A percentile compares a stretch with the other conserved stretches of the same genome.
Evolutionary conservation across 2,329 filamentous ascomycete species (phyloP).

Genomic region (Zopfia rhizophila): DNA sequence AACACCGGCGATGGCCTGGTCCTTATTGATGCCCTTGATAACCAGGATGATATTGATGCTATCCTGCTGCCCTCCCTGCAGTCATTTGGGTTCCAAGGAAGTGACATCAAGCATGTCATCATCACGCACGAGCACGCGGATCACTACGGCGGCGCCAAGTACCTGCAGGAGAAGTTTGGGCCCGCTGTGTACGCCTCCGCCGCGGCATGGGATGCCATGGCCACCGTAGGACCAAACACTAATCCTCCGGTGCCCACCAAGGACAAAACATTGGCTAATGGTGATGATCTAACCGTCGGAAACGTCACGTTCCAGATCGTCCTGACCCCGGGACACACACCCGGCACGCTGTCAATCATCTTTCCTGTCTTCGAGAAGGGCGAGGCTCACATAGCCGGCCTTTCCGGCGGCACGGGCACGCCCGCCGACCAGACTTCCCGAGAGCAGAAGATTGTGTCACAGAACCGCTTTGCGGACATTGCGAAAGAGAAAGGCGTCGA

Average conservation of each 20-base stretch:
- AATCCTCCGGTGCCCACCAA: conserved; percentile 4
- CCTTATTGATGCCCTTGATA: conserved; percentile 25
- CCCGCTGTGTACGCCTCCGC: conserved; percentile 16
- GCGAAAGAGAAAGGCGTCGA: conserved; percentile 15
- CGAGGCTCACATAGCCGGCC: conserved; percentile 16
- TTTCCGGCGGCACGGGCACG: conserved; percentile 19
- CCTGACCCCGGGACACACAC: conserved; percentile 23
- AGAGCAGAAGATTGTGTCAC: conserved; percentile 14
- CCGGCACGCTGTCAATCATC: conserved; percentile 16
- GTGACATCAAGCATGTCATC: conserved; percentile 19
- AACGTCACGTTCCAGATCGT: conserved; percentile 16
- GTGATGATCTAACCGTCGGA: conserved; percentile 13
- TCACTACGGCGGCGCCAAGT: conserved; percentile 21
- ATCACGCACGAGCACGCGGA: conserved; percentile 26
- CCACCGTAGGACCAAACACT: background rate
- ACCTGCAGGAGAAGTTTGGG: conserved; percentile 19
- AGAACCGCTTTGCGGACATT: conserved; percentile 12
- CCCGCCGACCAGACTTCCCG: conserved; percentile 3
- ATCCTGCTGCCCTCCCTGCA: conserved; percentile 16
- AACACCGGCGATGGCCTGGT: conserved; percentile 22
- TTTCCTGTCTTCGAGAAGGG: conserved; percentile 20
- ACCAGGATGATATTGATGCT: conserved; percentile 15
- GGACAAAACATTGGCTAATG: conserved; percentile 10
- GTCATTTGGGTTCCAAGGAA: conserved; percentile 18
- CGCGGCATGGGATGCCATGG: conserved; percentile 14